Evolutionary conservation across 768 basidiomycete species (phyloP).

Genomic region (Strobilomyces echinocephalus): DNA sequence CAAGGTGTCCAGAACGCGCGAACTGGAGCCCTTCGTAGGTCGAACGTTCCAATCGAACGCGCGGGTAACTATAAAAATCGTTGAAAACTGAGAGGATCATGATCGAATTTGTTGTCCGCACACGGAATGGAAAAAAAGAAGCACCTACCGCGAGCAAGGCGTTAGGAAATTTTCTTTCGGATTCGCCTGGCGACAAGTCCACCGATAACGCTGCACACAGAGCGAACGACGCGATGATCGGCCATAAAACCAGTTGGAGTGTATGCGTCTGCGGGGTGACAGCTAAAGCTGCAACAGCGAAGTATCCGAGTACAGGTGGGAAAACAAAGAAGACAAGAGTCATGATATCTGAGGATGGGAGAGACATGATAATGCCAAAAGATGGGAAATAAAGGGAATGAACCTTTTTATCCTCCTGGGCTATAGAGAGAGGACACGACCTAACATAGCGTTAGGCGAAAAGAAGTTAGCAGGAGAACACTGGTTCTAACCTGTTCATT

Average conservation of each 20-base stretch:
- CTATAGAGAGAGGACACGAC: neutral
- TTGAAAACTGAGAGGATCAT: neutral
- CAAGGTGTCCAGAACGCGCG: neutral
- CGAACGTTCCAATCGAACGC: neutral
- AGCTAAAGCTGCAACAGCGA: neutral
- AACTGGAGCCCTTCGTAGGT: neutral
- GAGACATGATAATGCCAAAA: neutral
- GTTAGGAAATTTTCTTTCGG: neutral
- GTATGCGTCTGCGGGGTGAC: neutral
- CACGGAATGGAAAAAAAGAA: neutral
- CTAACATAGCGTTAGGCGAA: neutral
- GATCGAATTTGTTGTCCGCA: neutral
- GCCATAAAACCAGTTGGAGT: neutral
- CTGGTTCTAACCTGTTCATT: too few relatives aligned
- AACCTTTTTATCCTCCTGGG: neutral
- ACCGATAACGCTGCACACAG: neutral
- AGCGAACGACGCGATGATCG: neutral
- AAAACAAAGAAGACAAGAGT: neutral
- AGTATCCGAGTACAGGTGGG: neutral
- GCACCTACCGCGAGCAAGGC: neutral
- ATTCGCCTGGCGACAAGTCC: neutral
- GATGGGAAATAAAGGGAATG: neutral
- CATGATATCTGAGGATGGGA: neutral
- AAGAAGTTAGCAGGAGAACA: neutral
- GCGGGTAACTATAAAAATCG: neutral